Evolutionary conservation across 2,329 filamentous ascomycete genomes (phyloP).

Genomic region (Epichloe hybrida): DNA sequence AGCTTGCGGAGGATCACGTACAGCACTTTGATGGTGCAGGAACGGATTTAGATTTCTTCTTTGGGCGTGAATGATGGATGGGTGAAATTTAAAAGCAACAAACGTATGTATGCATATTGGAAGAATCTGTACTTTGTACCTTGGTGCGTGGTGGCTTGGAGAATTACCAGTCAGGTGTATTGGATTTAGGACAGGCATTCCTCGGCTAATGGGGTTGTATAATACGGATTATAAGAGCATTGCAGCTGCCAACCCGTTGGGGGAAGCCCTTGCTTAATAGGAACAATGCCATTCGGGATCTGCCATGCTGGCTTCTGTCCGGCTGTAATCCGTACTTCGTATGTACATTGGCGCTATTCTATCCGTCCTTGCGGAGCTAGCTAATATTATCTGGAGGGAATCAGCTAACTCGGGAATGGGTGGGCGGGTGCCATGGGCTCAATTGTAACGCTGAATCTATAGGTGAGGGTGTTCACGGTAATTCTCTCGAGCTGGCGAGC

Average conservation of each 20-base stretch:
- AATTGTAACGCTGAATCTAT: neutral
- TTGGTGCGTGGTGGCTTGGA: too few species aligned
- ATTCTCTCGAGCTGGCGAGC: neutral
- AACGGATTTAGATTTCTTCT: conserved; percentile 67
- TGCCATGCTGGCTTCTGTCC: neutral
- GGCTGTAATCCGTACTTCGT: too few species aligned
- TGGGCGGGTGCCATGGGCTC: neutral
- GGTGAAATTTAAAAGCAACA: too few species aligned
- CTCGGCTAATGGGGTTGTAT: too few species aligned
- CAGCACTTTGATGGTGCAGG: conserved; percentile 47
- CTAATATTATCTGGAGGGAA: neutral
- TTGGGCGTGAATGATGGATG: conserved; percentile 18
- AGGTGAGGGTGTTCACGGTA: neutral
- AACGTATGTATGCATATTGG: too few species aligned
- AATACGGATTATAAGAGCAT: too few species aligned
- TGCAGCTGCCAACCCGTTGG: too few species aligned
- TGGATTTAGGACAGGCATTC: too few species aligned
- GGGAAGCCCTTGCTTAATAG: neutral
- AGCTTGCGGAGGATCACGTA: conserved; percentile 65
- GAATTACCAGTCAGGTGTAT: too few species aligned
- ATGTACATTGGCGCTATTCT: too few species aligned
- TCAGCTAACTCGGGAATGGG: neutral
- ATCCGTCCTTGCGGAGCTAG: too few species aligned
- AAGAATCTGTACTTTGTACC: too few species aligned
- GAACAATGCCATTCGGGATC: neutral